Evolutionary conservation across 2,329 filamentous ascomycete genomes (phyloP).

Genomic region (Apiospora malaysiana): DNA sequence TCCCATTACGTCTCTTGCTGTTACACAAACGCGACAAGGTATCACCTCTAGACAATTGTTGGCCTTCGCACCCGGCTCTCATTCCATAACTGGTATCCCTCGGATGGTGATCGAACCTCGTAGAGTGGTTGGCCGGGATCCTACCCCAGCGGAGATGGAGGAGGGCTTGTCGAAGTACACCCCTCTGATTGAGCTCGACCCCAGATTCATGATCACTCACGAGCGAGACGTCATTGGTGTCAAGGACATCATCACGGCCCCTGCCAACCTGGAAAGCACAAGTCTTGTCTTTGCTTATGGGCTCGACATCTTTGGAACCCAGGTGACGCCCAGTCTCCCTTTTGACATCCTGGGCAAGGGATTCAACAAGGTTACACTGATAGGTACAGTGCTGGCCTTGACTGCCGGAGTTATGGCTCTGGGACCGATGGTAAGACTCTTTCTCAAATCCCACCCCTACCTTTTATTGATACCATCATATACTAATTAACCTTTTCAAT

Average conservation of each 20-base stretch:
- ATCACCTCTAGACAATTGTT: conserved; percentile 86
- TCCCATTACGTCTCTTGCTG: conserved; percentile 78
- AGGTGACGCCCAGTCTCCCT: conserved; percentile 83
- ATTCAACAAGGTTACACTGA: conserved; percentile 87
- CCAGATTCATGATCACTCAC: conserved; percentile 81
- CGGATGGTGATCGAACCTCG: conserved; percentile 82
- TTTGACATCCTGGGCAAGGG: conserved; percentile 94
- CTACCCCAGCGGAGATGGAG: conserved; percentile 77
- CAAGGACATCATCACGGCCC: conserved; percentile 72
- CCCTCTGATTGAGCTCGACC: conserved; percentile 82
- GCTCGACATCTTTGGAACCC: conserved; percentile 84
- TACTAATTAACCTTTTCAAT: conserved; percentile 28
- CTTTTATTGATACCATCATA: neutral
- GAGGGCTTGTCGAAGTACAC: conserved; percentile 82
- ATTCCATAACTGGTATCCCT: conserved; percentile 80
- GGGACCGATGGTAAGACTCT: conserved; percentile 79
- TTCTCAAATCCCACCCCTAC: neutral
- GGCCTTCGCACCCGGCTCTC: conserved; percentile 74
- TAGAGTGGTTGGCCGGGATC: conserved; percentile 83
- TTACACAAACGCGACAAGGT: conserved; percentile 90
- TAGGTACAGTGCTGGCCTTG: conserved; percentile 83
- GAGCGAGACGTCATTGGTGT: conserved; percentile 81
- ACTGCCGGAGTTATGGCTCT: conserved; percentile 77
- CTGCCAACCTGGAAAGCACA: conserved; percentile 88
- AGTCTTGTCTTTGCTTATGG: conserved; percentile 89